These are phyloP conservation scores for Saccharomycopsis selenospora DNA, from an alignment of 805 yeast species.

Conservation along the genomic window DNA sequence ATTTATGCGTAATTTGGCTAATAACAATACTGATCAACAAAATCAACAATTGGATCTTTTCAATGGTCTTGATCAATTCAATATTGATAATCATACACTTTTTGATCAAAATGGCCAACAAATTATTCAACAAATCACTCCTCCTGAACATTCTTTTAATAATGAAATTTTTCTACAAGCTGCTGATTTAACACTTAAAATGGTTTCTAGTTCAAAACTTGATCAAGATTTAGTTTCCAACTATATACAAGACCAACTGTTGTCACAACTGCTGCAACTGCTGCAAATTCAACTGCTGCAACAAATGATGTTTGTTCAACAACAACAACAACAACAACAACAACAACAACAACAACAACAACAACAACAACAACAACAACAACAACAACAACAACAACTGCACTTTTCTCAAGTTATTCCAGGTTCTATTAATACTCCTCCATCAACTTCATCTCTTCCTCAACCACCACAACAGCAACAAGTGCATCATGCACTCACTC, in stretches of 20 bases:
- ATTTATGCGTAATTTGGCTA: background rate
- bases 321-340: background rate
- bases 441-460: background rate
- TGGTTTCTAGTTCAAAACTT: conserved; percentile 14
- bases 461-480: background rate
- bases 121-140: background rate
- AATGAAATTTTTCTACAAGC: conserved; percentile 18
- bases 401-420: conserved; percentile 2
- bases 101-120: background rate
- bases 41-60: background rate
- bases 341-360: conserved; percentile 2
- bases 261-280: background rate
- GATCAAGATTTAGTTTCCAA: background rate
- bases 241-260: background rate
- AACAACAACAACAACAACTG: conserved; percentile 5
- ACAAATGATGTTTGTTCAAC: background rate
- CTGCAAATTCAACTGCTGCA: conserved; percentile 3
- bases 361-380: background rate
- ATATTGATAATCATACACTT: background rate
- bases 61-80: background rate
- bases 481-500: background rate
- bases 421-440: background rate
- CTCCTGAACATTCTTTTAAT: conserved; percentile 5
- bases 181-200: conserved; percentile 21
- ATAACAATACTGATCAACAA: background rate